These are phyloP conservation scores for Begonia masoniana DNA, from an alignment of 306 rosid species.

Conservation along the genomic window DNA sequence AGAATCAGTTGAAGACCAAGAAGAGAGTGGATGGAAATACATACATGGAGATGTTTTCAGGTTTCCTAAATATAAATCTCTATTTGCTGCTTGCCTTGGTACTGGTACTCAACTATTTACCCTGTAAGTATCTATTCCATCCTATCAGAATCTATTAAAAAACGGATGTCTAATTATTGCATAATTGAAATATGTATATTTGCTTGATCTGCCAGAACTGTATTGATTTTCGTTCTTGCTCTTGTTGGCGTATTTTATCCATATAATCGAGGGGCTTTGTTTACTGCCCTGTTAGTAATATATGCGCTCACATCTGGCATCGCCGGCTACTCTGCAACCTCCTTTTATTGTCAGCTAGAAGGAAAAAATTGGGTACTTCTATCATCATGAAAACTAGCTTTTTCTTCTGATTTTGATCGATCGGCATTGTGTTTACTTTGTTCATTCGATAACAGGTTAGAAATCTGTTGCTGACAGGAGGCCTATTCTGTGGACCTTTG, in stretches of 20 bases:
- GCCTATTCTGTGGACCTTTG: constrained; percentile 85
- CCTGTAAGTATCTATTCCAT: constrained; percentile 38
- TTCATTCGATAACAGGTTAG: constrained; percentile 29
- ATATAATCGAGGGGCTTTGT: constrained; percentile 15
- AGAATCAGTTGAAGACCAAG: constrained; percentile 76
- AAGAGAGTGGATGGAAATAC: constrained; percentile 91
- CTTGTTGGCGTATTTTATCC: constrained; percentile 71
- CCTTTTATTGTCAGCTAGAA: constrained; percentile 83
- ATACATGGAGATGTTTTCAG: constrained; percentile 90
- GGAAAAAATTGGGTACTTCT: constrained; percentile 68
- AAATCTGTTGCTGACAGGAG: constrained; percentile 69
- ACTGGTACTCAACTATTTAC: constrained; percentile 78
- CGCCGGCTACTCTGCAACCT: constrained; percentile 48
- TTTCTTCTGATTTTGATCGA: constrained; percentile 14
- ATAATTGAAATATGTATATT: too few relatives aligned
- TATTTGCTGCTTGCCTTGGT: constrained; percentile 76
- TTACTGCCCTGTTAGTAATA: constrained; percentile 64
- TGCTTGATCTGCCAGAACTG: constrained; percentile 20
- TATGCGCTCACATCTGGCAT: constrained; percentile 44
- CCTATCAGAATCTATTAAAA: too few relatives aligned
- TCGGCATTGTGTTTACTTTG: neutral
- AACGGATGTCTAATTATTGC: too few relatives aligned
- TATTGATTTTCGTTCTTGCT: constrained; percentile 79
- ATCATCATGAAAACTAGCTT: neutral
- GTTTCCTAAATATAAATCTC: constrained; percentile 60